Evolutionary conservation across 2,329 filamentous ascomycete genomes (phyloP), one percentile per base, ranked within the genome.

Genomic region (Sporothrix variecibatus): DNA sequence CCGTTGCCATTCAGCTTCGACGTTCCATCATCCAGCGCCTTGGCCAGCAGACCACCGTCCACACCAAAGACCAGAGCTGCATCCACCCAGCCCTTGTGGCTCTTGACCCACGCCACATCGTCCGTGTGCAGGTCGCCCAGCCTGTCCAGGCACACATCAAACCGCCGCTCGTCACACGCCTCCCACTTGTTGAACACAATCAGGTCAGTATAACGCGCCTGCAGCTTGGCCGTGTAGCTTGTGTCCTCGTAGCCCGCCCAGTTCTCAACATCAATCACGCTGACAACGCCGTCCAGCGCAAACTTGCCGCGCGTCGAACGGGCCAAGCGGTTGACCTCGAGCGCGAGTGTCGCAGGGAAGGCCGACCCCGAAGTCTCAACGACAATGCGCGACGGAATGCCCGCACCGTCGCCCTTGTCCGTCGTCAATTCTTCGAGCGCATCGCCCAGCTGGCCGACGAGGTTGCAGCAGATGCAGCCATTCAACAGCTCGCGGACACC

Each of bases 401-500:
- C 38, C 0, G 78, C 76, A 46, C 40, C 51, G 31, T 58, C 31
- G 28, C 38, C 34, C n/a, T 56, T 43, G 23, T 46, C 46, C 31
- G 84, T 82, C 70, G 89, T 88, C 56, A 99, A 90, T 80, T 96
- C 91, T 60, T 88, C 84, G 23, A 99, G 90, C 1, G 95, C 95
- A 67, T 92, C 90, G 75, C 90, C 89, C 8, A 99, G 90, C 82
- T 97, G 94, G 20, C 96, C 96, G 75, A 99, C 95, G 34, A 98
- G 92, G 81, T 98, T 98, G 86, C 96, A 99, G 88, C 96, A 99
- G 83, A 99, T 98, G 84, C 96, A 98, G 77, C 95, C 96, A 82
- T 97, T 97, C 72, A 99, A 91, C 0, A 99, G 88, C 83, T 99
- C 96, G 79, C 93, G 93, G 4, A 97, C 95, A 73, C 94, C 95